phyloP scores from a whole-genome alignment of 129 eudicot genomes.

The Deinandra increscens region DNA sequence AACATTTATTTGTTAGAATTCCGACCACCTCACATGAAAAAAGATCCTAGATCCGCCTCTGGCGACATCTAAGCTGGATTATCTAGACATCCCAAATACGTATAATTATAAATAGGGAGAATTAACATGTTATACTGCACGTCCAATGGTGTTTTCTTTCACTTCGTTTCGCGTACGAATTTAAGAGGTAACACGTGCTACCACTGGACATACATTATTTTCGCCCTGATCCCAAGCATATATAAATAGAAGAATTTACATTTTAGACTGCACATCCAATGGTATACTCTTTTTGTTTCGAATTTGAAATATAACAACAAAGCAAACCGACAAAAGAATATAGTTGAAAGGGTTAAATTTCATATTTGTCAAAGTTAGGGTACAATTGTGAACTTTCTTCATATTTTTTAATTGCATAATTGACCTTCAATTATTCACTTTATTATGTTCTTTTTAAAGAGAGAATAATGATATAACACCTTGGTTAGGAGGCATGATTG shows the following conservation, averaged over 20 bases:
- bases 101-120: too few species aligned
- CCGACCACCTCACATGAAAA: too few species aligned
- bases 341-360: not conserved
- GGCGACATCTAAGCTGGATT: not conserved
- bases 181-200: too few species aligned
- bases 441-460: not conserved
- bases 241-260: not conserved
- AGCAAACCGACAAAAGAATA: not conserved
- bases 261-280: not conserved
- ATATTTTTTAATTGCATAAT: not conserved
- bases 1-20: too few species aligned
- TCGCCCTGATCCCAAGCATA: too few species aligned
- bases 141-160: too few species aligned
- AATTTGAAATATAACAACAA: not conserved
- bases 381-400: slow-evolving; percentile 3
- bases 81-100: not conserved
- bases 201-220: too few species aligned
- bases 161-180: too few species aligned
- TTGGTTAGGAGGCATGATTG: slow-evolving; percentile 19
- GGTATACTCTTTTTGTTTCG: not conserved
- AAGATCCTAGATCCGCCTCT: too few species aligned
- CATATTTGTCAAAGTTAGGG: not conserved
- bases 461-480: slow-evolving; percentile 11
- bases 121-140: too few species aligned
- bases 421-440: slow-evolving; percentile 23